Evolutionary conservation across 192 early-diverging fungal species (phyloP).

Genomic region (Entomortierella chlamydospora): DNA sequence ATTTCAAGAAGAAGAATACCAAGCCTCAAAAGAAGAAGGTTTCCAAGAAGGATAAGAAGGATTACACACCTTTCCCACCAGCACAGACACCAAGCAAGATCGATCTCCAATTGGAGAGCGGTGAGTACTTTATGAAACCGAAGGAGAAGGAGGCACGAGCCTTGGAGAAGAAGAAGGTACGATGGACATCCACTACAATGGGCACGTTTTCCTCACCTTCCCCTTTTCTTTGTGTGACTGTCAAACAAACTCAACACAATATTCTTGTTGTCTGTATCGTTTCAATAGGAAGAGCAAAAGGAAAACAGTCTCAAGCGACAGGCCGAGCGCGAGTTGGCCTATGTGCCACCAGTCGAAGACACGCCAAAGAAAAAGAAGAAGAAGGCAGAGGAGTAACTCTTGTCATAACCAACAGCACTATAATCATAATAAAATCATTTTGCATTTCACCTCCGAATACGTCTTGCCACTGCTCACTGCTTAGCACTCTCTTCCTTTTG

Average conservation of each 20-base stretch:
- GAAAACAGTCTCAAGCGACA: constrained; percentile 76
- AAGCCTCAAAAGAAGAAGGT: constrained; percentile 75
- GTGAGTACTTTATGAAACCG: constrained; percentile 95
- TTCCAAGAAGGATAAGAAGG: constrained; percentile 78
- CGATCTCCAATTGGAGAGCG: constrained; percentile 92
- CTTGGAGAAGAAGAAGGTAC: constrained; percentile 77
- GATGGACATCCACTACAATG: no score
- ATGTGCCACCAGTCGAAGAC: constrained; percentile 83
- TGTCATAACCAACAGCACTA: neutral
- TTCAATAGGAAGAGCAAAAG: constrained; percentile 67
- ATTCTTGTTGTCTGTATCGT: constrained; percentile 2
- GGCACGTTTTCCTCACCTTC: no score
- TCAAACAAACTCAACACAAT: no score
- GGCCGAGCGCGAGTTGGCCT: constrained; percentile 81
- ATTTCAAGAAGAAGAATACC: constrained; percentile 94
- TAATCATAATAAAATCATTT: constrained; percentile 12
- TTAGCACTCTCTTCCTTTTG: no score
- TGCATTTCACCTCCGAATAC: no score
- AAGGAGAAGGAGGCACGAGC: constrained; percentile 73
- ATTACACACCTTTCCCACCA: constrained; percentile 92
- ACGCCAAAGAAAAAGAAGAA: constrained; percentile 54
- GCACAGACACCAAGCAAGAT: constrained; percentile 86
- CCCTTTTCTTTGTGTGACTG: no score
- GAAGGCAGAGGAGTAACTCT: constrained; percentile 28
- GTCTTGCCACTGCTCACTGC: no score